Percentiles rank a stretch among this genome's conserved stretches.
Evolutionary conservation across 306 rosid genomes (phyloP).

Genomic region (Acacia confusa): DNA sequence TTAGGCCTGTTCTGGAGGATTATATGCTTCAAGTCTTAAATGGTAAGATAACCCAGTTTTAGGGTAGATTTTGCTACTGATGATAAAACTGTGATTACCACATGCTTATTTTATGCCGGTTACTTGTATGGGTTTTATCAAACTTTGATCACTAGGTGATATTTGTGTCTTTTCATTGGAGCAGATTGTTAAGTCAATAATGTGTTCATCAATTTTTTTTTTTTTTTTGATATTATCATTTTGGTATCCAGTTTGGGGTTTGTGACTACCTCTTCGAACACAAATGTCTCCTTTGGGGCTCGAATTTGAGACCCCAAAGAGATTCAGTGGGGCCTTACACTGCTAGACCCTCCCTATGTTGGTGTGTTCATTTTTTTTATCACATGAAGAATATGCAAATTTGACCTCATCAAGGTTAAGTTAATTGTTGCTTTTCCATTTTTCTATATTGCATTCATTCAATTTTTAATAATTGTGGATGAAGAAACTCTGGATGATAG

Average conservation of each 20-base stretch:
- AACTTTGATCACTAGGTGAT: neutral
- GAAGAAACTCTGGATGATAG: conserved; percentile 43
- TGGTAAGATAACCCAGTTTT: conserved; percentile 43
- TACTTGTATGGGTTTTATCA: neutral
- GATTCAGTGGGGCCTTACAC: too few relatives aligned
- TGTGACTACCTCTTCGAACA: too few relatives aligned
- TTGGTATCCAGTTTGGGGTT: too few relatives aligned
- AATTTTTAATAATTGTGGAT: conserved; percentile 40
- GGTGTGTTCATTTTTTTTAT: neutral
- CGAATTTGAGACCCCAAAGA: too few relatives aligned
- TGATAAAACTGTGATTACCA: neutral
- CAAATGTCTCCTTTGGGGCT: too few relatives aligned
- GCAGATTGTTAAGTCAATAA: conserved; percentile 3
- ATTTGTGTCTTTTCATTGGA: neutral
- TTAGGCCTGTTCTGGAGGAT: conserved; percentile 76
- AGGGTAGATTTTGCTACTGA: neutral
- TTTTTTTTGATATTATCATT: too few relatives aligned
- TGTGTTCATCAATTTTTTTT: neutral
- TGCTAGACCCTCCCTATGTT: too few relatives aligned
- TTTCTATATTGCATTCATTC: conserved; percentile 26
- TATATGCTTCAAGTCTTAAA: conserved; percentile 51
- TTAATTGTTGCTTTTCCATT: conserved; percentile 8
- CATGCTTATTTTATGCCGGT: neutral
- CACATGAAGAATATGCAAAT: neutral
- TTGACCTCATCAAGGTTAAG: conserved; percentile 3